These are phyloP conservation scores for Suillus subluteus DNA, from an alignment of 768 basidiomycete species.

Conservation along the genomic window DNA sequence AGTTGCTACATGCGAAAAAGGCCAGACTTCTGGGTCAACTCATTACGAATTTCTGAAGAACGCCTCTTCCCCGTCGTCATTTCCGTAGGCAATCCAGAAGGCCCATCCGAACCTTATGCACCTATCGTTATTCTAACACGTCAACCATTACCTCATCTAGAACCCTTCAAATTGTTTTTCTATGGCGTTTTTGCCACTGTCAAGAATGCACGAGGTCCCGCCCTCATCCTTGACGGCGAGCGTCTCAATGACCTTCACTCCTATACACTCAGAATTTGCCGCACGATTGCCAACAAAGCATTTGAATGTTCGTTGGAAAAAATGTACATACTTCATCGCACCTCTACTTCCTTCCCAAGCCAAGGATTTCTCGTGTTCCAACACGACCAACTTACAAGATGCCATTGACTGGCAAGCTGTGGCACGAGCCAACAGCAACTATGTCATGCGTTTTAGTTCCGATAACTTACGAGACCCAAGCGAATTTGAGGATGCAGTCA, in stretches of 20 bases:
- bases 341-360: conserved; percentile 50
- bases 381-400: conserved; percentile 36
- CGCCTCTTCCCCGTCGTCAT: conserved; percentile 45
- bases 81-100: conserved; percentile 30
- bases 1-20: conserved; percentile 58
- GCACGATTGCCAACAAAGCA: conserved; percentile 69
- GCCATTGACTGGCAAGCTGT: conserved; percentile 70
- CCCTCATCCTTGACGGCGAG: conserved; percentile 50
- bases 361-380: conserved; percentile 14
- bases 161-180: conserved; percentile 62
- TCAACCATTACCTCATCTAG: conserved; percentile 61
- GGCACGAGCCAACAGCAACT: conserved; percentile 51
- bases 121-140: conserved; percentile 72
- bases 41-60: conserved; percentile 28
- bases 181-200: conserved; percentile 49
- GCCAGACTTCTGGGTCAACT: conserved; percentile 71
- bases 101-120: conserved; percentile 42
- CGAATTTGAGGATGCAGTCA: conserved; percentile 62
- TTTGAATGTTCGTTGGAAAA: conserved; percentile 55
- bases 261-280: conserved; percentile 68
- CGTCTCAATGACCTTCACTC: conserved; percentile 52
- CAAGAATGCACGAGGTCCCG: conserved; percentile 47
- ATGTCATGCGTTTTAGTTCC: conserved; percentile 51
- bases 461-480: conserved; percentile 33
- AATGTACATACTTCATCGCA: conserved; percentile 68